Base-by-base conservation (phyloP, 208 protist species). In the Borovskyia barvae region DNA sequence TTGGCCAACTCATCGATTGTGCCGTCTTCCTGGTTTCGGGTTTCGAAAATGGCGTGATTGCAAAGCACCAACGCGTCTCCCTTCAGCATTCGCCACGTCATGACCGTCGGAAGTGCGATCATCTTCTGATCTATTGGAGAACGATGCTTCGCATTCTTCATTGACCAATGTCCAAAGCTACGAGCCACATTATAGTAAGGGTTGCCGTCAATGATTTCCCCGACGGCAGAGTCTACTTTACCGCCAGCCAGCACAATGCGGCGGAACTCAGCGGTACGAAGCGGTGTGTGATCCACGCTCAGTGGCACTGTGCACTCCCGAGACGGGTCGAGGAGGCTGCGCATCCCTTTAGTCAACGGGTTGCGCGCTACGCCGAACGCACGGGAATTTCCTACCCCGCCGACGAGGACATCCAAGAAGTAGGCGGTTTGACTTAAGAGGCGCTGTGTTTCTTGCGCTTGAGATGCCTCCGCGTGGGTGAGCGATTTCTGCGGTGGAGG, bases 111-210 rank as follows among this genome's bases (percentile, higher is more conserved):
- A 26, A 87, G 24, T 3, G 84, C 62, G 30, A 85, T 92, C 36
- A 94, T 64, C 58, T 94, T 91, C 53, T 94, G 87, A 59, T 85
- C 66, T 43, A 82, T 71, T 2, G 80, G 83, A 19, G 87, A 80
- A 22, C 58, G 71, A 3, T 36, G 39, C 14, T 42, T 45, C 54
- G 91, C 72, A 56, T 36, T 64, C 54, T 94, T 94, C 87, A 94
- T 94, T 1, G 77, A 82, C 61, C 74, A 84, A 67, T 92, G 82
- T 0, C 87, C 87, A 43, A 94, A 90, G 53, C 82, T 88, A 35
- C 87, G 67, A 1, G 84, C 81, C 19, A 94, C 75, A 37, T 82
- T 91, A 36, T 72, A 80, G 57, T 82, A 90, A 4, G 87, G 80
- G 48, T 90, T 87, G 26, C 65, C 77, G 54, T 92, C 84, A 29